A percentile compares a stretch with the other conserved stretches of the same genome.
Evolutionary conservation across 305 asterid genomes (phyloP).

Genomic region (Nicotiana rustica): DNA sequence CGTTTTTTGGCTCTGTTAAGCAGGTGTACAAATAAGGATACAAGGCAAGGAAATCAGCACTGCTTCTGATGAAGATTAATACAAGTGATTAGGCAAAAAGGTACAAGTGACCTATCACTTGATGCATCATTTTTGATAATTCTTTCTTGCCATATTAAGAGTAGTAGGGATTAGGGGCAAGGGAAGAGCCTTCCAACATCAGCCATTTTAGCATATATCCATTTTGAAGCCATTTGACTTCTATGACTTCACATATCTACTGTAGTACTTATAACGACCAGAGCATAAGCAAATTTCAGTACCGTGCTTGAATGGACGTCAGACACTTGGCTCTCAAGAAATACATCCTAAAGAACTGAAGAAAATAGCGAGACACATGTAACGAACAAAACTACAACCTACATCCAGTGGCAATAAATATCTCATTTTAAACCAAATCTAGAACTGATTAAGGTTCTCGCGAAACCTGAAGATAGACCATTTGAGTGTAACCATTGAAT

Average conservation of each 20-base stretch:
- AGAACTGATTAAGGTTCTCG: constrained; percentile 38
- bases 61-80: background rate
- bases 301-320: background rate
- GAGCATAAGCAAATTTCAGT: background rate
- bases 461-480: constrained; percentile 85
- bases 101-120: background rate
- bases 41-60: background rate
- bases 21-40: background rate
- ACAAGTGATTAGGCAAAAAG: background rate
- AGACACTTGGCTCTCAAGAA: background rate
- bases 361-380: background rate
- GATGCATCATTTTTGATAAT: background rate
- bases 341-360: constrained; percentile 10
- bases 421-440: background rate
- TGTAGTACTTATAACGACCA: background rate
- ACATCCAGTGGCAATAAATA: background rate
- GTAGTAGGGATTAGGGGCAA: background rate
- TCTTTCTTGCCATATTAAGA: background rate
- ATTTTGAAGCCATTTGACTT: background rate
- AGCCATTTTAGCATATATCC: background rate
- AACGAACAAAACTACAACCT: constrained; percentile 7
- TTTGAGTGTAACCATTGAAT: constrained; percentile 91
- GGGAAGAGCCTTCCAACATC: background rate
- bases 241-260: background rate
- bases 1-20: too few species aligned